phyloP scores from a whole-genome alignment of 768 basidiomycete species.

The Boletales sp. region DNA sequence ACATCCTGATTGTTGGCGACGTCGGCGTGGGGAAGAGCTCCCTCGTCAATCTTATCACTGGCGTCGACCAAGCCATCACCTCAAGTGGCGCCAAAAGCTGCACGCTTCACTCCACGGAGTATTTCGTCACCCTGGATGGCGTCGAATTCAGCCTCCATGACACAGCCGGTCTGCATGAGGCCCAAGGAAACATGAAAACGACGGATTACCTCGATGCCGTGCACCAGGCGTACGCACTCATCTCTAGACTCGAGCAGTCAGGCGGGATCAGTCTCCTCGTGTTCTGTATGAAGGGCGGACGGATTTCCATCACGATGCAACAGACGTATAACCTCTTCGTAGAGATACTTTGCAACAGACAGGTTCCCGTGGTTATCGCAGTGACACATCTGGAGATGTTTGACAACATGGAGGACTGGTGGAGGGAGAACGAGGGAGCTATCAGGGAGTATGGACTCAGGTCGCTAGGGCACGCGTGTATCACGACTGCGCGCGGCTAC shows the following conservation, averaged over 20 bases:
- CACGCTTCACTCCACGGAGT: slow-evolving; percentile 29
- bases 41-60: slow-evolving; percentile 38
- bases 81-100: slow-evolving; percentile 33
- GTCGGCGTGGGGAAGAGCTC: slow-evolving; percentile 38
- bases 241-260: slow-evolving; percentile 26
- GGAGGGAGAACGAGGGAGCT: slow-evolving; percentile 32
- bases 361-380: slow-evolving; percentile 30
- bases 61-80: slow-evolving; percentile 20
- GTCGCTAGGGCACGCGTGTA: slow-evolving; percentile 37
- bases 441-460: slow-evolving; percentile 33
- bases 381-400: slow-evolving; percentile 35
- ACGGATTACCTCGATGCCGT: slow-evolving; percentile 25
- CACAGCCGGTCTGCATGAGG: slow-evolving; percentile 29
- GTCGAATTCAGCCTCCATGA: slow-evolving; percentile 22
- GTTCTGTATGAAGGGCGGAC: slow-evolving; percentile 29
- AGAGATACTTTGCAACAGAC: slow-evolving; percentile 36
- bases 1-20: slow-evolving; percentile 27
- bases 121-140: slow-evolving; percentile 18
- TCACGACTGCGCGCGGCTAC: slow-evolving; percentile 33
- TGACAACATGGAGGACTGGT: slow-evolving; percentile 38
- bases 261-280: slow-evolving; percentile 28
- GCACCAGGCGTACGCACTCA: slow-evolving; percentile 30
- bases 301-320: slow-evolving; percentile 21
- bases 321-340: slow-evolving; percentile 34
- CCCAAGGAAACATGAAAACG: slow-evolving; percentile 19